These are phyloP conservation scores for Mucor piriformis DNA, from an alignment of 371 early-diverging fungal genomes.

Conservation along the genomic window DNA sequence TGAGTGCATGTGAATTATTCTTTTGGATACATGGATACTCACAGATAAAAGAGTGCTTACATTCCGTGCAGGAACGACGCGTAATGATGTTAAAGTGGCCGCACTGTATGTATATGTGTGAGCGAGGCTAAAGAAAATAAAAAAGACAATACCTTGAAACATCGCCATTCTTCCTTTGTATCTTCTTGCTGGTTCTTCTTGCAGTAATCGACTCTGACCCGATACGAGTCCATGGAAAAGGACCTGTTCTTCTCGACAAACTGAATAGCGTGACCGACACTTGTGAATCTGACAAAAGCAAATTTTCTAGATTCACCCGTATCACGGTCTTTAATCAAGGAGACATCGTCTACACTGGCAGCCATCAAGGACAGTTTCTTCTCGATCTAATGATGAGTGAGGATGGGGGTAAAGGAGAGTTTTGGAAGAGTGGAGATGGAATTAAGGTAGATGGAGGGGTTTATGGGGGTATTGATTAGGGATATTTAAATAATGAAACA, in stretches of 20 bases:
- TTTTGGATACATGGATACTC: neutral
- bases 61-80: constrained; percentile 46
- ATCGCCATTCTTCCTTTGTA: constrained; percentile 59
- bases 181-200: constrained; percentile 41
- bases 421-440: neutral
- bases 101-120: constrained; percentile 24
- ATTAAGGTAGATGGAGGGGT: no score
- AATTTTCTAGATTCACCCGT: constrained; percentile 64
- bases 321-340: constrained; percentile 53
- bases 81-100: constrained; percentile 39
- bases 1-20: no score
- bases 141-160: constrained; percentile 42
- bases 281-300: constrained; percentile 68
- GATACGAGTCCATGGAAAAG: constrained; percentile 46
- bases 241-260: constrained; percentile 56
- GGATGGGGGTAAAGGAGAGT: no score
- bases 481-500: no score
- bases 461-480: no score
- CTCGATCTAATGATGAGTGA: constrained; percentile 27
- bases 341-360: constrained; percentile 34
- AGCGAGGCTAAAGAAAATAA: neutral
- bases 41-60: constrained; percentile 37
- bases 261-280: constrained; percentile 67
- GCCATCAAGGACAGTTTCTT: constrained; percentile 21
- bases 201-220: constrained; percentile 61